Base-by-base conservation (phyloP, 805 yeast genomes). In the Torulaspora delbrueckii region DNA sequence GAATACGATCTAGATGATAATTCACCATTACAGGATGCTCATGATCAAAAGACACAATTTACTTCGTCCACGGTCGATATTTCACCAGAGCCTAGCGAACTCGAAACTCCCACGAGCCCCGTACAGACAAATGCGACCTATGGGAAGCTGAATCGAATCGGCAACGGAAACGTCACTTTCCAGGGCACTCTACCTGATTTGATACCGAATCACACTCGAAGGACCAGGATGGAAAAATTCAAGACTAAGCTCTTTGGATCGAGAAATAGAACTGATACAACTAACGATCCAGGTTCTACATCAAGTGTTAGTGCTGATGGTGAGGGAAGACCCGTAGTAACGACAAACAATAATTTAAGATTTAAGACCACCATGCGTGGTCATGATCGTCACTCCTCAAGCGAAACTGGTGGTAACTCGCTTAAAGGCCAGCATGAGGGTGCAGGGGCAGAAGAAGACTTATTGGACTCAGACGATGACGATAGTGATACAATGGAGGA, bases 341-440 rank as follows among this genome's bases (percentile, higher is more conserved):
- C 47, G 16, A 46, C 50, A 7, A 49, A 45, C 18, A 45, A 49
- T 25, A 46, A 46, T 27, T 23, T 50, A 34, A 55, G 48, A 37
- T 52, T 63, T 27, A 60, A 54, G 40, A 57, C 61, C 2, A 63
- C 66, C 1, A 58, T 63, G 63, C 53, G 67, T 25, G 48, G 54
- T 14, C 47, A 42, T 24, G 47, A 45, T n/a, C 30, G 36, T 16
- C 48, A 47, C 19, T 32, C 47, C 4, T 38, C 49, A 1, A 37
- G 40, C 22, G 37, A 40, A 12, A 8, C 30, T 22, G 37, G 22
- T 13, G 22, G 37, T 3, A 28, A 32, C 16, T 12, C 24, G 27
- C 13, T 10, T 22, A n/a, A 12, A n/a, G 35, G 24, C 9, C 42
- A 28, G n/a, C 40, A 13, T 25, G 35, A 30, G 7, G 34, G 34